Base-by-base conservation (phyloP, 2,329 filamentous ascomycete species). In the Penicillium corylophilum region DNA sequence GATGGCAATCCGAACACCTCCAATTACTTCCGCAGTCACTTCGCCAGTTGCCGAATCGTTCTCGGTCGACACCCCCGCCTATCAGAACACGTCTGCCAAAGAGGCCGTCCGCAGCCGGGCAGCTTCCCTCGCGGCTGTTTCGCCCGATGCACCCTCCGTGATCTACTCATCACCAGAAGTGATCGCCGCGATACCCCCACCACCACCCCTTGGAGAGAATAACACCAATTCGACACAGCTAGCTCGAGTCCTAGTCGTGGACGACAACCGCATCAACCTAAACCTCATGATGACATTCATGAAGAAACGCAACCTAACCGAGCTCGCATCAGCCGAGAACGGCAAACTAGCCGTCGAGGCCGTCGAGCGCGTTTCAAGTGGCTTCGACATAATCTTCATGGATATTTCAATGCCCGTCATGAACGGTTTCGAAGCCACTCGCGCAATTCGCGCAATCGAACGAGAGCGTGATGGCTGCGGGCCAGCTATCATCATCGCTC, bases 321-420 rank as follows among this genome's bases (percentile, higher is more conserved):
- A 61, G 6, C 58, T 75, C 5, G 64, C 68, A n/a, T 66, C 70
- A 0, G 76, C 75, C 2, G 68, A 71, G 35, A 73, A 78, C 50
- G 76, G 76, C 20, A 68, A 71, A 18, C 51, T 74, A 31, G 76
- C 76, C 1, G 70, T 78, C 10, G 67, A 76, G 18, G 69, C 71
- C 2, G 69, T 67, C 5, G 66, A 74, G 51, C 56, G 57, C 40
- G 47, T 66, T 28, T 48, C 57, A 26, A 58, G 64, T 33, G 68
- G 70, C 7, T 75, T 73, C 48, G 73, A 77, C 53, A 71, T 76
- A 26, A 73, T 77, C 44, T 76, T 78, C 54, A 77, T 78, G 75
- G 73, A 78, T 44, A 75, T 78, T 31, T 73, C 71, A 2, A 78
- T 78, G 75, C 76, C 76, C 0, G 70, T 77, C 5, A 76, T 77